These are phyloP conservation scores for Ramaria sp. DNA, from an alignment of 768 basidiomycete genomes.

Conservation along the genomic window DNA sequence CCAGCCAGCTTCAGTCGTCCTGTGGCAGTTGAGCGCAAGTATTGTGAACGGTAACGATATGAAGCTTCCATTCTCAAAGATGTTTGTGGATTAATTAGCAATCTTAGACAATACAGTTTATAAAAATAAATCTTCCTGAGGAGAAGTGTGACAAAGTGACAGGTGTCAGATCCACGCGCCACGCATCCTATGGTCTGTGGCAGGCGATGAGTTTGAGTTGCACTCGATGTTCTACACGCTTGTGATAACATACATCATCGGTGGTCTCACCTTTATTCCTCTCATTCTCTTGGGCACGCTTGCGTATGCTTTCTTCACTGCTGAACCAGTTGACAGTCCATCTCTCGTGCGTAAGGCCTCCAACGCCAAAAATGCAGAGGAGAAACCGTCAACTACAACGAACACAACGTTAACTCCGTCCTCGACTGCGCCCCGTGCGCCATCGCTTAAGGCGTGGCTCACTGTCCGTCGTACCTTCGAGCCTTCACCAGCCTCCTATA, in stretches of 20 bases:
- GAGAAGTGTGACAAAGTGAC: too few relatives aligned
- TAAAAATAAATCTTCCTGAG: too few relatives aligned
- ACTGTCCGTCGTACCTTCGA: slow-evolving; percentile 74
- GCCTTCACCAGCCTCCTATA: slow-evolving; percentile 47
- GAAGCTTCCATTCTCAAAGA: too few relatives aligned
- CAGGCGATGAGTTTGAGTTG: not conserved
- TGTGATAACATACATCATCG: slow-evolving; percentile 78
- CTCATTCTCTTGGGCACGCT: slow-evolving; percentile 49
- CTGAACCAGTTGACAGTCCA: slow-evolving; percentile 68
- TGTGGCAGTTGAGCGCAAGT: too few relatives aligned
- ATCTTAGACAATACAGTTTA: too few relatives aligned
- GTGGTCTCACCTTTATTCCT: slow-evolving; percentile 85
- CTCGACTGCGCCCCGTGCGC: slow-evolving; percentile 27
- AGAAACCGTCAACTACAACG: slow-evolving; percentile 20
- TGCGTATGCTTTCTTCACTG: slow-evolving; percentile 68
- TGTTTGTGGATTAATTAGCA: too few relatives aligned
- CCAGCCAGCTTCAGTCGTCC: too few relatives aligned
- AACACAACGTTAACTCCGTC: too few relatives aligned
- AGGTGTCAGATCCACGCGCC: too few relatives aligned
- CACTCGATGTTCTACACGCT: slow-evolving; percentile 43
- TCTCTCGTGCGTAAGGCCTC: slow-evolving; percentile 29
- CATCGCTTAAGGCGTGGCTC: slow-evolving; percentile 69
- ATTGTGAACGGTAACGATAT: too few relatives aligned
- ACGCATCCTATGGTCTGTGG: not conserved
- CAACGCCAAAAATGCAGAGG: slow-evolving; percentile 16